These are phyloP conservation scores for Quercus ilex DNA, from an alignment of 306 rosid genomes.

Conservation along the genomic window DNA sequence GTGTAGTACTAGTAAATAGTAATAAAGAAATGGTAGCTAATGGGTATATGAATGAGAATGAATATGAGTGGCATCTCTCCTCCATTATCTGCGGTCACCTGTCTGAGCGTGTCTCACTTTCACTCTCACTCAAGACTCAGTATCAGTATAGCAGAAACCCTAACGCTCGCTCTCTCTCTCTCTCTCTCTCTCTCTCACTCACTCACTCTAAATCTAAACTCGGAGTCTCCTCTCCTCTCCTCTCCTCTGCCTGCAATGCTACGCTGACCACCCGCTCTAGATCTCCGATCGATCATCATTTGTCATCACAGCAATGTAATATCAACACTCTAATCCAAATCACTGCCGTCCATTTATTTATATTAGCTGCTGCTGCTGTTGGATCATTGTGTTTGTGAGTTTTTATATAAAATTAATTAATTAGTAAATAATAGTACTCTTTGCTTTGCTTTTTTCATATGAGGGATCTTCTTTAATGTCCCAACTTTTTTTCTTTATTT, in stretches of 20 bases:
- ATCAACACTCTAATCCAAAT: constrained; percentile 14
- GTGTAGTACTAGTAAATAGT: too few species aligned
- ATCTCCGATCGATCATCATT: constrained; percentile 28
- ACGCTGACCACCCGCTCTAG: constrained; percentile 25
- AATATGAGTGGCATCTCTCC: not conserved
- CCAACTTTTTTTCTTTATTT: constrained; percentile 14
- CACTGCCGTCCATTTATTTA: not conserved
- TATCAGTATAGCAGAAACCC: constrained; percentile 26
- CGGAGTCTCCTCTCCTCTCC: too few species aligned
- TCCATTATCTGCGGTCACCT: constrained; percentile 47
- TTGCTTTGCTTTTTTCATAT: not conserved
- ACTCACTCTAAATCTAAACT: not conserved
- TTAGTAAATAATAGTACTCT: too few species aligned
- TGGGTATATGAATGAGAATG: not conserved
- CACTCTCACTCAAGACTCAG: too few species aligned
- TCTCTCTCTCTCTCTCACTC: not conserved
- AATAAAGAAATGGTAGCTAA: not conserved
- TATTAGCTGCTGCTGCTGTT: too few species aligned
- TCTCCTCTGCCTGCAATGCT: too few species aligned
- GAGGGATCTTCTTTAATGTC: not conserved
- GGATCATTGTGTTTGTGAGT: constrained; percentile 8
- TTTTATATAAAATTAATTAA: not conserved
- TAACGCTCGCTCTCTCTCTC: constrained; percentile 18
- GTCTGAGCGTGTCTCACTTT: constrained; percentile 25
- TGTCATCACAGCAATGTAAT: constrained; percentile 23